phyloP scores from a whole-genome alignment of 2,329 filamentous ascomycete genomes.

The Escovopsis sp. region DNA sequence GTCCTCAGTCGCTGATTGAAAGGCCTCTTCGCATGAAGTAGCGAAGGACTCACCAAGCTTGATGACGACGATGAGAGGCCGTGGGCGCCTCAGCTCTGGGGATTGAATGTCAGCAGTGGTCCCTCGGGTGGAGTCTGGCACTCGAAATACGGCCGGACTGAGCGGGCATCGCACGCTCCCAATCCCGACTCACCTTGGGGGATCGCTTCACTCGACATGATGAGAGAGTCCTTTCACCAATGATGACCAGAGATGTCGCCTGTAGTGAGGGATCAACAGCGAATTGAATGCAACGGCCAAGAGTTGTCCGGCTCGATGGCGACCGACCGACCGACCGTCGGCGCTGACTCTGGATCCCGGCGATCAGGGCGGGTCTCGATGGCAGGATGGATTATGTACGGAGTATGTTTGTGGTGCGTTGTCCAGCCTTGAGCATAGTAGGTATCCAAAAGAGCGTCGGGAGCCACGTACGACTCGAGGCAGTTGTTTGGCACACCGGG shows the following conservation, averaged over 20 bases:
- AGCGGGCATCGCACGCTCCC: too few relatives aligned
- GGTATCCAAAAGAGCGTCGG: too few relatives aligned
- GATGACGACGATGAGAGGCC: slow-evolving; percentile 51
- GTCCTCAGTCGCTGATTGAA: neutral
- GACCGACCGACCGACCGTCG: too few relatives aligned
- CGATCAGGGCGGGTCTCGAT: slow-evolving; percentile 1
- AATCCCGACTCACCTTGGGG: slow-evolving; percentile 5
- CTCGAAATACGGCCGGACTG: too few relatives aligned
- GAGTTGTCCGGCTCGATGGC: too few relatives aligned
- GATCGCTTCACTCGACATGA: slow-evolving; percentile 5
- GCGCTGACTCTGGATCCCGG: too few relatives aligned
- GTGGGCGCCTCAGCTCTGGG: slow-evolving; percentile 49
- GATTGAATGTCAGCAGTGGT: neutral
- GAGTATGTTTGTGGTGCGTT: neutral
- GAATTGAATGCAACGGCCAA: neutral
- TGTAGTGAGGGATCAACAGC: neutral
- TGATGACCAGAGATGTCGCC: too few relatives aligned
- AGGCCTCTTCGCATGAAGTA: neutral
- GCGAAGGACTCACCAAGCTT: slow-evolving; percentile 54
- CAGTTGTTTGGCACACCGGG: too few relatives aligned
- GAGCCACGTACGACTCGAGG: too few relatives aligned
- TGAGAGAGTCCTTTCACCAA: neutral
- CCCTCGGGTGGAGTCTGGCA: too few relatives aligned
- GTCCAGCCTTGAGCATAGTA: neutral
- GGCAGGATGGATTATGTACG: neutral